Evolutionary conservation across 495 filamentous ascomycete genomes (phyloP), one percentile per base, ranked within the genome.

Genomic region (Podospora fimiseda): DNA sequence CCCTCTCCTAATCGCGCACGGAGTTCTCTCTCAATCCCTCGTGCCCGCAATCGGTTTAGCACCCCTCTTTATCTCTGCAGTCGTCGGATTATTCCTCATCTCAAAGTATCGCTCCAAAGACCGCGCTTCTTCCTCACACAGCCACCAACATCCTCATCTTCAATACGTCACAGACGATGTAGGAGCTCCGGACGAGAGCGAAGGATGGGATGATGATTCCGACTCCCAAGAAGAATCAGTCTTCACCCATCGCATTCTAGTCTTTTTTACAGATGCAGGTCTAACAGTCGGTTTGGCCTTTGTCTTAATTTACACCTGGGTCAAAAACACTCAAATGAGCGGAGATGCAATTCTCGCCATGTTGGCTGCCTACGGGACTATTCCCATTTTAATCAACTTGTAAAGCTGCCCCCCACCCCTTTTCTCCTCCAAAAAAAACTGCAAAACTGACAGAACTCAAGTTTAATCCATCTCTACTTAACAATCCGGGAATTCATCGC

Each of bases 1-100:
- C 51, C 71, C 74, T 3, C 69, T 73, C n/a, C 67, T 63, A 37
- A 50, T 75, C 44, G 56, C 62, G 2, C 64, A 72, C 60, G 77
- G 60, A 69, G 65, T 58, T 54, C 64, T 70, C 30, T 69, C 72
- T 22, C 19, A 51, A 15, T 58, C 57, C 43, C 43, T 61, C 19
- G 48, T 69, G n/a, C 72, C 72, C 3, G 70, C 70, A 6, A 60
- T 73, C 36, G 70, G 72, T 9, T 56, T 74, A 8, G 51, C 64
- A n/a, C 72, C 72, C 3, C 66, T 71, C 9, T 64, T 63, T 16
- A 57, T 72, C 41, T 74, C 72, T 0, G 62, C 70, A 19, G 51
- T 43, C 21, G 43, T 54, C 0, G 60, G 61, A 21, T 27, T 67
- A 2, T 66, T 65, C 39, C 40, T 74, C 3, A 20, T 68, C 8